phyloP scores from a whole-genome alignment of 306 rosid genomes.

The Fragaria iinumae region DNA sequence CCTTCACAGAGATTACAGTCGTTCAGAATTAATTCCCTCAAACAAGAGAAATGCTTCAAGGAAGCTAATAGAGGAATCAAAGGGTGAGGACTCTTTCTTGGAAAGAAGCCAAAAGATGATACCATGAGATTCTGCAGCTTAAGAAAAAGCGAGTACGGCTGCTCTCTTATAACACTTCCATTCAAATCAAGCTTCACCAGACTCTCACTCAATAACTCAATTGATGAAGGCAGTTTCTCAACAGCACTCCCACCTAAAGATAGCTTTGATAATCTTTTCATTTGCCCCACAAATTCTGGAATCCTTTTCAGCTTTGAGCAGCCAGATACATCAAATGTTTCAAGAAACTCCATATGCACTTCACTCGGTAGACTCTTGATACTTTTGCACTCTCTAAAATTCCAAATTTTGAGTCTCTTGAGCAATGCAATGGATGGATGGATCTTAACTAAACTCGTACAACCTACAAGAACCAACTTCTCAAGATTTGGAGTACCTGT shows the following conservation, averaged over 20 bases:
- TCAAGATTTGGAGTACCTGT: conserved; percentile 13
- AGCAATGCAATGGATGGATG: conserved; percentile 16
- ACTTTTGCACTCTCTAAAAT: conserved; percentile 9
- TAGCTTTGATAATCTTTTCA: background rate
- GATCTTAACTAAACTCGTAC: conserved; percentile 17
- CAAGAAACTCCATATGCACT: conserved; percentile 7
- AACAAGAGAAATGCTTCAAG: conserved; percentile 2
- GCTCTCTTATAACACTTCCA: background rate
- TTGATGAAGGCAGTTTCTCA: conserved; percentile 14
- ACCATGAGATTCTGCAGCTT: too few species aligned
- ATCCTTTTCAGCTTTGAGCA: conserved; percentile 15
- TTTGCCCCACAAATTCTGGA: conserved; percentile 20
- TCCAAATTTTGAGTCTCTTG: conserved; percentile 10
- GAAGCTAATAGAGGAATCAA: background rate
- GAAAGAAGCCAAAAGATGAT: background rate
- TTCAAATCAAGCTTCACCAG: conserved; percentile 3
- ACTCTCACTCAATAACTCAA: background rate
- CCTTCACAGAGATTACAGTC: conserved; percentile 17
- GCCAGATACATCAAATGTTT: conserved; percentile 8
- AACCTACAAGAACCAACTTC: conserved; percentile 12
- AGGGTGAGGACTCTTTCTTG: background rate
- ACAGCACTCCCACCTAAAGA: conserved; percentile 10
- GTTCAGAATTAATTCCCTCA: background rate
- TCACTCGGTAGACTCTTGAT: conserved; percentile 3
- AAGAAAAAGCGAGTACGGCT: background rate